Base-by-base conservation (phyloP, 2,329 filamentous ascomycete species). In the Aspergillus alliaceus region DNA sequence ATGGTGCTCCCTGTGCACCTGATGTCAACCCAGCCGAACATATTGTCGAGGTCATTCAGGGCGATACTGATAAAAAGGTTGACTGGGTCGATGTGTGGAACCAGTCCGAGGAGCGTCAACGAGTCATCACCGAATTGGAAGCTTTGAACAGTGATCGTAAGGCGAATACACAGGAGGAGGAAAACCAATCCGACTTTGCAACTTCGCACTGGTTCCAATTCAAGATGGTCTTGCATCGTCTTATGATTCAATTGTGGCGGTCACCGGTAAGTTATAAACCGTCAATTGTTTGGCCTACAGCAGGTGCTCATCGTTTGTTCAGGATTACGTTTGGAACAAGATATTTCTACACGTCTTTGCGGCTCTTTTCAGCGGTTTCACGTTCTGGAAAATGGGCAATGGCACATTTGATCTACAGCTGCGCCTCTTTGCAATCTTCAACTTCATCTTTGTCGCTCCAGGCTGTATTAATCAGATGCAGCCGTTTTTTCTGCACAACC, bases 401-500 rank as follows among this genome's bases (percentile, higher is more conserved):
- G 78, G 75, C 0, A 75, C 83, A 0, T 74, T 70, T 12, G 82
- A 82, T 32, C 64, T 86, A 18, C 83, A 86, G 66, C 71, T 84
- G 29, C 78, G 80, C 37, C 72, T 87, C 2, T 86, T 86, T 63
- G 82, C 83, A 9, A 75, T 86, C 48, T 86, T 87, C 75, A 84
- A 86, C 66, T 86, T 86, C 69, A 84, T 86, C 57, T 86, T 86
- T 59, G 82, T 87, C 40, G 82, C 84, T 0, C 83, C 83, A 0
- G 82, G 84, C 54, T 80, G 84, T 48, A 77, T 86, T 62, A 80
- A 81, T 24, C 84, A 86, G 66, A 77, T 86, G 37, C 83, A 86
- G 67, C 84, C 84, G 0, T 76, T 85, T 29, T 86, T 86, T 66
- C 75, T 86, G 61, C 76, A 81, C 31, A 79, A 80, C 22, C 77